phyloP scores from a whole-genome alignment of 345 rosid species.

The Gossypium mustelinum region DNA sequence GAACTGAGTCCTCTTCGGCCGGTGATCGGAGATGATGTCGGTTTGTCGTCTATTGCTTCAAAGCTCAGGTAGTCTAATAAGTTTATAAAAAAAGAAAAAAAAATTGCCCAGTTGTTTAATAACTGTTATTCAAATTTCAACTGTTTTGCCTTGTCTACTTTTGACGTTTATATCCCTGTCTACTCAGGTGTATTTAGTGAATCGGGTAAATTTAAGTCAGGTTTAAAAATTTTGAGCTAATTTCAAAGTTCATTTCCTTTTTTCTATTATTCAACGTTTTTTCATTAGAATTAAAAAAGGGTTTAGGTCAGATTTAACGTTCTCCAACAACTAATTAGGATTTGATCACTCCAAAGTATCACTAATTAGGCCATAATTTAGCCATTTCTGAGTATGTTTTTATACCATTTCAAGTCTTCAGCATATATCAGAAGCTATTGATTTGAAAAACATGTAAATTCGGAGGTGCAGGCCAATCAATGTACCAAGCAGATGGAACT shows the following conservation, averaged over 20 bases:
- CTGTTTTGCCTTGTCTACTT: not conserved
- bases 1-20: slow-evolving; percentile 74
- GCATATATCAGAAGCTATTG: too few species aligned
- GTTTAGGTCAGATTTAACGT: too few species aligned
- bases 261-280: too few species aligned
- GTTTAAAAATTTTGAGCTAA: not conserved
- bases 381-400: not conserved
- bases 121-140: not conserved
- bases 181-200: not conserved
- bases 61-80: slow-evolving; percentile 62
- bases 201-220: not conserved
- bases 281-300: too few species aligned
- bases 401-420: too few species aligned
- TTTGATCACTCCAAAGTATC: not conserved
- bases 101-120: not conserved
- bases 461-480: slow-evolving; percentile 56
- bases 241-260: not conserved
- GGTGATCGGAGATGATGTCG: slow-evolving; percentile 53
- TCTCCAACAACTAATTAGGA: not conserved
- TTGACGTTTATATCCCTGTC: slow-evolving; percentile 15
- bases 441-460: not conserved
- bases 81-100: not conserved
- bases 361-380: not conserved
- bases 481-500: slow-evolving; percentile 71
- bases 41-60: slow-evolving; percentile 68